phyloP scores from a whole-genome alignment of 192 early-diverging fungal genomes.

The Backusella morwellensis region DNA sequence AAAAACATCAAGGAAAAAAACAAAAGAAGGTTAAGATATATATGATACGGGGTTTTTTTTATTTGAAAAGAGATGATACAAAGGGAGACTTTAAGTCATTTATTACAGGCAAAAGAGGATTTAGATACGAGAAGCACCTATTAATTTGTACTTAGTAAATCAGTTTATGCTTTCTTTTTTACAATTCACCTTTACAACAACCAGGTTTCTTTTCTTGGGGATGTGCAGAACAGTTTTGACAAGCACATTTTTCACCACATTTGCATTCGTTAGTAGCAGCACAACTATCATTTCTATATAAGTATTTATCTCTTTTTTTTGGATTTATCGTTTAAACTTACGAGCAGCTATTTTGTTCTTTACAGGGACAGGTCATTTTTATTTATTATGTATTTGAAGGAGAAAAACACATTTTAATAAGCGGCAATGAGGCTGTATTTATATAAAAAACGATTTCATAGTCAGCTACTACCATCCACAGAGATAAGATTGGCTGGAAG shows the following conservation, averaged over 20 bases:
- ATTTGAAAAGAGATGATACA: not conserved
- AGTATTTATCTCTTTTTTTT: not conserved
- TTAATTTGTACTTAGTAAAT: not conserved
- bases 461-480: not conserved
- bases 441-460: not conserved
- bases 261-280: not conserved
- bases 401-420: not conserved
- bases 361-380: conserved; percentile 7
- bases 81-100: not conserved
- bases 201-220: not conserved
- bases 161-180: not conserved
- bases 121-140: conserved; percentile 4
- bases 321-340: not conserved
- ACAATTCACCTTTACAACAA: not conserved
- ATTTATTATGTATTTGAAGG: not conserved
- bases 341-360: not conserved
- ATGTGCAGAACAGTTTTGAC: conserved; percentile 5
- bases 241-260: conserved; percentile 3
- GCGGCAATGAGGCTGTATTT: not conserved
- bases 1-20: not conserved
- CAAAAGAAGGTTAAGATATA: too few relatives aligned
- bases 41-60: not conserved
- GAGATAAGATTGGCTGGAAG: not conserved
- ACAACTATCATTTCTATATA: not conserved
- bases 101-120: not conserved